phyloP scores from a whole-genome alignment of 768 basidiomycete genomes.

The Pleurotus tuber-regium region DNA sequence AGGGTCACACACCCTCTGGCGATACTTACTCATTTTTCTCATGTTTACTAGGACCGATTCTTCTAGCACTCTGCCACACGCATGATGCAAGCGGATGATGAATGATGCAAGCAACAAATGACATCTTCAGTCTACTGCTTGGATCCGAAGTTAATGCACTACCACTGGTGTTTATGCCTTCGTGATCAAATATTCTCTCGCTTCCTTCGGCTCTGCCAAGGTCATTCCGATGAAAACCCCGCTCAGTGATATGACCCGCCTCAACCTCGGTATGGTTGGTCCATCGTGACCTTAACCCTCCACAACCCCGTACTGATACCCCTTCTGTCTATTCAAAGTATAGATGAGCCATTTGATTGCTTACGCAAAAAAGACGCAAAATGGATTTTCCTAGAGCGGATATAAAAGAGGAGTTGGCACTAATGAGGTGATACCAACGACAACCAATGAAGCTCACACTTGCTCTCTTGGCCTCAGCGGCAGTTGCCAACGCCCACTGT shows the following conservation, averaged over 20 bases:
- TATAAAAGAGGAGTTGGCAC: background rate
- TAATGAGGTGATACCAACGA: background rate
- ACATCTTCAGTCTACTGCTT: background rate
- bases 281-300: constrained; percentile 18
- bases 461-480: constrained; percentile 31
- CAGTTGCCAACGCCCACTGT: constrained; percentile 41
- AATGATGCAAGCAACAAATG: constrained; percentile 6
- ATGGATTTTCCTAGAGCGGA: constrained; percentile 2
- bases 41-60: background rate
- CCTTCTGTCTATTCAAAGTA: background rate
- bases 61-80: background rate
- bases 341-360: background rate
- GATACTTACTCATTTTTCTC: too few relatives aligned
- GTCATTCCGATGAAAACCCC: constrained; percentile 16
- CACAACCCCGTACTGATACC: background rate
- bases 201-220: background rate
- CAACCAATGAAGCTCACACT: constrained; percentile 33
- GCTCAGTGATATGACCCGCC: constrained; percentile 15
- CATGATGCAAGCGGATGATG: background rate
- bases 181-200: background rate
- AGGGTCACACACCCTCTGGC: too few relatives aligned
- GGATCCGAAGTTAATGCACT: constrained; percentile 6
- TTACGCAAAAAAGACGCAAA: constrained; percentile 1
- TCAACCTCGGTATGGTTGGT: constrained; percentile 17
- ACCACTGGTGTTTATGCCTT: background rate